A percentile compares a stretch with the other conserved stretches of the same genome.
Evolutionary conservation across 1,284 basidiomycete species (phyloP).

Genomic region (Trichosporon ovoides): DNA sequence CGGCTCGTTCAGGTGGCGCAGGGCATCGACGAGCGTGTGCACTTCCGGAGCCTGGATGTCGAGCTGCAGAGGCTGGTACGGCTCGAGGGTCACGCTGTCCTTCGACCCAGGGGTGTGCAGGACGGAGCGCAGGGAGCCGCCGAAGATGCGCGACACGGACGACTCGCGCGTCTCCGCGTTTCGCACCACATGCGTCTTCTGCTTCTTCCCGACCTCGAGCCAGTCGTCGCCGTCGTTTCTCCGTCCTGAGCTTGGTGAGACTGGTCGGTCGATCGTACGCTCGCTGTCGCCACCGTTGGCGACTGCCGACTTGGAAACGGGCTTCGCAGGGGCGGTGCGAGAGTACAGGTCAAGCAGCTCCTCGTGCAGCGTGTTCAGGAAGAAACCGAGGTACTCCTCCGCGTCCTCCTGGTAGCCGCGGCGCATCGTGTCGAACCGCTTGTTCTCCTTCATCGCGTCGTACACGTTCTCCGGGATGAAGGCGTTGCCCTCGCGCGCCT

Average conservation of each 20-base stretch:
- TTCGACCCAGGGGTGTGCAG: conserved; percentile 72
- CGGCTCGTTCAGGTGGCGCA: conserved; percentile 71
- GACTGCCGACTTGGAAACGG: conserved; percentile 20
- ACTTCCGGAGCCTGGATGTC: conserved; percentile 86
- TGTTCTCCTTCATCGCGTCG: conserved; percentile 92
- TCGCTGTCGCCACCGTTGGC: conserved; percentile 32
- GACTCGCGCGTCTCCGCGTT: conserved; percentile 75
- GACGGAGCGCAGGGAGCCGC: conserved; percentile 86
- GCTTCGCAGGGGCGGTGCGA: conserved; percentile 31
- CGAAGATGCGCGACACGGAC: conserved; percentile 86
- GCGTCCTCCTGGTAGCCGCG: conserved; percentile 96
- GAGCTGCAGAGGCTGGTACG: conserved; percentile 82
- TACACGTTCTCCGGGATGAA: conserved; percentile 89
- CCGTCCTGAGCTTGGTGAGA: conserved; percentile 39
- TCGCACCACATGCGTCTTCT: conserved; percentile 72
- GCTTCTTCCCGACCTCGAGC: conserved; percentile 90
- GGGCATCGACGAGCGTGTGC: conserved; percentile 73
- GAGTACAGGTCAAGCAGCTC: conserved; percentile 67
- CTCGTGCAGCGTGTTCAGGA: conserved; percentile 90
- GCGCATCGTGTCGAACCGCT: conserved; percentile 88
- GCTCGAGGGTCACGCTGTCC: conserved; percentile 85
- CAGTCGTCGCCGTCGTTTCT: conserved; percentile 54
- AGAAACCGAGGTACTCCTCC: conserved; percentile 97
- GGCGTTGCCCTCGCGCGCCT: conserved; percentile 52
- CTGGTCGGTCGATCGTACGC: conserved; percentile 41